A percentile compares a stretch with the other conserved stretches of the same genome.
Conservation (phyloP, 1,284 basidiomycete genomes). For the Moesziomyces globuligerus region DNA sequence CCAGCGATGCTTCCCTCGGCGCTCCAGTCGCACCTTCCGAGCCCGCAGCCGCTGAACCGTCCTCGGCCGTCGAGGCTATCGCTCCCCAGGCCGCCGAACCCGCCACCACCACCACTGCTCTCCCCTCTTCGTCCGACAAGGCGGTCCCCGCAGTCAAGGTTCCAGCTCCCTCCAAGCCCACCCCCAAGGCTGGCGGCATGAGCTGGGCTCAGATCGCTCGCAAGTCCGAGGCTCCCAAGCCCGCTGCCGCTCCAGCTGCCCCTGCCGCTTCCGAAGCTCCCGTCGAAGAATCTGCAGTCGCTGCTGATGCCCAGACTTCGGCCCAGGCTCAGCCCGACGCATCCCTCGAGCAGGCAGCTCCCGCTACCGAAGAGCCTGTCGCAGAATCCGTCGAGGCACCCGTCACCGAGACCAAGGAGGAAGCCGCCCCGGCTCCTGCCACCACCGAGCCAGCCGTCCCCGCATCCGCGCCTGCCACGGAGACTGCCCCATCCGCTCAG, state of each 20-base stretch:
- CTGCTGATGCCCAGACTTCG: conserved; percentile 10
- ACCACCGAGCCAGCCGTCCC: conserved; percentile 20
- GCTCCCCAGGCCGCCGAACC: conserved; percentile 32
- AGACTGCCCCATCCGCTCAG: conserved; percentile 15
- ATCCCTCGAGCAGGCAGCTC: conserved; percentile 4
- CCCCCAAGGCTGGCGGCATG: conserved; percentile 46
- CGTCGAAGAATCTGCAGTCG: conserved; percentile 10
- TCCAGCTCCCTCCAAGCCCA: conserved; percentile 40
- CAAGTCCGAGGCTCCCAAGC: conserved; percentile 58
- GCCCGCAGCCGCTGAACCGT: too few species aligned
- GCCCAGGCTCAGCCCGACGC: conserved; percentile 18
- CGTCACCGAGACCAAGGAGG: conserved; percentile 3
- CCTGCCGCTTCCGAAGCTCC: conserved; percentile 14
- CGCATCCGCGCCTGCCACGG: conserved; percentile 28
- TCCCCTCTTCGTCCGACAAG: conserved; percentile 29
- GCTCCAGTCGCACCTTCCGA: conserved; percentile 15
- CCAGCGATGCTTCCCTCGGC: conserved; percentile 20
- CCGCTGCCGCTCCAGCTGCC: conserved; percentile 17
- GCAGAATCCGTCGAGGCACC: conserved; percentile 12
- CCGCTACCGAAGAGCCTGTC: conserved; percentile 8
- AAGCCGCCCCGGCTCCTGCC: conserved; percentile 4
- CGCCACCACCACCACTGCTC: conserved; percentile 39
- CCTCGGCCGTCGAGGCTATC: conserved; percentile 13
- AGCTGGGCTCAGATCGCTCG: conserved; percentile 67
- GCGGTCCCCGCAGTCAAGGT: conserved; percentile 47